A percentile compares a stretch with the other conserved stretches of the same genome.
These are phyloP conservation scores for Picea mariana DNA, from an alignment of 83 land plant species.

Conservation along the genomic window DNA sequence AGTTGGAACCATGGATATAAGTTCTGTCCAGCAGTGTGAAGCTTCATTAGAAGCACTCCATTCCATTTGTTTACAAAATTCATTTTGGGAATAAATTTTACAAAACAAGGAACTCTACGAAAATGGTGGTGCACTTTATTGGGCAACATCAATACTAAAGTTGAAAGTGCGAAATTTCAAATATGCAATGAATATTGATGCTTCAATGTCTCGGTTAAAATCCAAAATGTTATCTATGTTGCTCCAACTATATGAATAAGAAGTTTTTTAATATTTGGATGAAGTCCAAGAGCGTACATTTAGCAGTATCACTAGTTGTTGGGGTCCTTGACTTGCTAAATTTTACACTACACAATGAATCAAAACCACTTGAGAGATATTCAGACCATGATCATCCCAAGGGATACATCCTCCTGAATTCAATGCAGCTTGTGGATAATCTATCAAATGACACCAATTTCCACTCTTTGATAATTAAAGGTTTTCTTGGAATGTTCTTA, in stretches of 20 bases:
- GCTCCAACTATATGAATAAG: constrained; percentile 85
- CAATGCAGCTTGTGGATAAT: constrained; percentile 88
- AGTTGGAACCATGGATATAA: too few relatives aligned
- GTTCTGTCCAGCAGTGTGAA: constrained; percentile 68
- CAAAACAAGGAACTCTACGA: constrained; percentile 82
- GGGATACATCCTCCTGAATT: constrained; percentile 72
- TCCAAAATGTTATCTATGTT: constrained; percentile 72
- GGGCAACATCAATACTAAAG: constrained; percentile 58
- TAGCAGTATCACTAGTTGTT: constrained; percentile 67
- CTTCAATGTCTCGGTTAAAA: constrained; percentile 76
- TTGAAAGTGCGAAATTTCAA: constrained; percentile 39
- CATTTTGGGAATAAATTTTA: constrained; percentile 82
- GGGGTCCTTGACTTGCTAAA: constrained; percentile 77
- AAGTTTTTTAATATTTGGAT: constrained; percentile 77
- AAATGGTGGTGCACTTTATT: constrained; percentile 71
- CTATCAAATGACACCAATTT: constrained; percentile 95
- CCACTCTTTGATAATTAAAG: constrained; percentile 55
- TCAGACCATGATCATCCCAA: constrained; percentile 42
- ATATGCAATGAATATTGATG: constrained; percentile 37
- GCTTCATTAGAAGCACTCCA: constrained; percentile 86
- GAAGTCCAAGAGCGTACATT: constrained; percentile 69
- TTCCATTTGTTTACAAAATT: constrained; percentile 77
- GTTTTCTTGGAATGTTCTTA: constrained; percentile 37
- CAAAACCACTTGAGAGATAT: constrained; percentile 20
- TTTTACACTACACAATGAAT: constrained; percentile 42